Conservation (phyloP, 176 grass and related monocot species). For the Phoenix dactylifera region DNA sequence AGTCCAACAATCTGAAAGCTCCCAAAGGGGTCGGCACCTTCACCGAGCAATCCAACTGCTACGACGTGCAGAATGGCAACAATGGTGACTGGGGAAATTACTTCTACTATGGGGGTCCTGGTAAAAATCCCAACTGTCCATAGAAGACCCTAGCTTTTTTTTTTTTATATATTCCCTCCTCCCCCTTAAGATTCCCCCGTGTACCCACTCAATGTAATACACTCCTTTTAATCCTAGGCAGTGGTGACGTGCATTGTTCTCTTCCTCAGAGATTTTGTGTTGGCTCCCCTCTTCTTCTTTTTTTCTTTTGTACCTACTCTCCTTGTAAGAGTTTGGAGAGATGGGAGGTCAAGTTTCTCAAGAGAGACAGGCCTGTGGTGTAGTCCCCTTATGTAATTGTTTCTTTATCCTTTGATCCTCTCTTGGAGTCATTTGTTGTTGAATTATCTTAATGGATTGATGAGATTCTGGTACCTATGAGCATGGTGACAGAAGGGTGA, state of each 20-base stretch:
- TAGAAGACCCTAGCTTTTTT: slow-evolving; percentile 18
- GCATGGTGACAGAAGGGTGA: too few species aligned
- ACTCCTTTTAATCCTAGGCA: not conserved
- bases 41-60: slow-evolving; percentile 87
- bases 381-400: too few species aligned
- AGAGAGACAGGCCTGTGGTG: too few species aligned
- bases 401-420: too few species aligned
- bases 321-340: slow-evolving; percentile 22
- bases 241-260: too few species aligned
- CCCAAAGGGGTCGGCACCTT: slow-evolving; percentile 54
- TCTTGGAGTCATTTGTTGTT: too few species aligned
- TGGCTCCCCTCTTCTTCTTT: not conserved
- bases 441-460: too few species aligned
- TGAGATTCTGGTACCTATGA: too few species aligned
- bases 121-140: slow-evolving; percentile 72
- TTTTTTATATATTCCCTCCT: slow-evolving; percentile 1
- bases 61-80: slow-evolving; percentile 78
- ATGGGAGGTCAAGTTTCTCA: too few species aligned
- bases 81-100: slow-evolving; percentile 84
- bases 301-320: slow-evolving; percentile 20
- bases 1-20: slow-evolving; percentile 62
- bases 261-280: too few species aligned
- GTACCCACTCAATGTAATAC: slow-evolving; percentile 49
- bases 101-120: slow-evolving; percentile 81
- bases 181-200: slow-evolving; percentile 19